These are phyloP conservation scores for Rhizophora apiculata DNA, from an alignment of 345 rosid genomes.

Conservation along the genomic window DNA sequence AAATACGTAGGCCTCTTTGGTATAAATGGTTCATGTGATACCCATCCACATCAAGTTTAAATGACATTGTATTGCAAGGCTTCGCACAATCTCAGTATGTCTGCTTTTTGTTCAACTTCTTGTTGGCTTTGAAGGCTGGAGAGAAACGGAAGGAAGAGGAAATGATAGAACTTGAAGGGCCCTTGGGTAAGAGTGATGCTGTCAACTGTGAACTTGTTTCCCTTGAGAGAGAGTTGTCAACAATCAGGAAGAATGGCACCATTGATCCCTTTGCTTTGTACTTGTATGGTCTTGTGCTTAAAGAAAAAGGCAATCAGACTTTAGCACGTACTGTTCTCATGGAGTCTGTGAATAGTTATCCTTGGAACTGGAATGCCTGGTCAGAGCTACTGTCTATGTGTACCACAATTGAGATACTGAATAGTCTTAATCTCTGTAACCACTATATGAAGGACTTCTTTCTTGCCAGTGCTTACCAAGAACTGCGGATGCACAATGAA, in stretches of 20 bases:
- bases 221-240: conserved; percentile 77
- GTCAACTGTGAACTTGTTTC: conserved; percentile 71
- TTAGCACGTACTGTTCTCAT: conserved; percentile 70
- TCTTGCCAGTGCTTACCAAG: conserved; percentile 79
- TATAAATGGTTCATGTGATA: not conserved
- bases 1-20: not conserved
- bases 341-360: conserved; percentile 90
- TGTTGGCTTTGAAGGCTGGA: conserved; percentile 62
- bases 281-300: conserved; percentile 83
- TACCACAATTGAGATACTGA: conserved; percentile 62
- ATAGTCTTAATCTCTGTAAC: conserved; percentile 63
- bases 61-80: not conserved
- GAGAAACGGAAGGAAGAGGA: conserved; percentile 98
- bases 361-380: conserved; percentile 99
- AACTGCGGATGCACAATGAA: conserved; percentile 84
- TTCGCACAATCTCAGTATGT: not conserved
- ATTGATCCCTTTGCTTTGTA: conserved; percentile 86
- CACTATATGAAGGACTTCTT: conserved; percentile 99
- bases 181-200: conserved; percentile 73
- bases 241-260: conserved; percentile 58
- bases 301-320: conserved; percentile 77
- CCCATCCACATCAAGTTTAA: not conserved
- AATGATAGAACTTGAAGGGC: conserved; percentile 85
- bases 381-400: conserved; percentile 82
- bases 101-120: not conserved